Evolutionary conservation across 2,329 filamentous ascomycete genomes (phyloP).

Genomic region (Trichoderma sp.): DNA sequence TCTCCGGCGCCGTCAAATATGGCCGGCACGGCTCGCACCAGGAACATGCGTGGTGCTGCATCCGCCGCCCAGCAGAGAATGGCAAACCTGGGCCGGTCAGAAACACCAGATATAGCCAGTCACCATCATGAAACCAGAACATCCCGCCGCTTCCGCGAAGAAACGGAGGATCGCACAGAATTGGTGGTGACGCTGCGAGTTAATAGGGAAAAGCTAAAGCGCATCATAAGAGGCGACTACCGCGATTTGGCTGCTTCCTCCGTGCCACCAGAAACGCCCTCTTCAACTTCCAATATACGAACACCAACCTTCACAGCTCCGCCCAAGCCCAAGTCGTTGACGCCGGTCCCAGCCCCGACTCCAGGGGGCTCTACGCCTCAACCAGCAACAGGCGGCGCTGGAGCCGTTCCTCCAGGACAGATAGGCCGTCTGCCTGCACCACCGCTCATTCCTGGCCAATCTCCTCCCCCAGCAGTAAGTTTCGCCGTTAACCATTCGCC

Average conservation of each 20-base stretch:
- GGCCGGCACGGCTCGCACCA: conserved; percentile 76
- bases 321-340: conserved; percentile 36
- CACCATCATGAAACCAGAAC: conserved; percentile 72
- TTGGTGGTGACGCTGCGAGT: conserved; percentile 75
- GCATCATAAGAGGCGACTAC: conserved; percentile 56
- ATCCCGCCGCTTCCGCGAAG: conserved; percentile 66
- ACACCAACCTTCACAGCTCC: conserved; percentile 31
- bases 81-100: conserved; percentile 75
- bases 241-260: conserved; percentile 38
- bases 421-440: conserved; percentile 67
- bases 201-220: conserved; percentile 65
- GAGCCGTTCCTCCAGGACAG: conserved; percentile 49
- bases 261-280: conserved; percentile 34
- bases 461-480: conserved; percentile 60
- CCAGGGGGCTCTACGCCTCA: conserved; percentile 33
- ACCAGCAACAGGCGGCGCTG: conserved; percentile 28
- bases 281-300: conserved; percentile 30
- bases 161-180: conserved; percentile 70
- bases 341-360: conserved; percentile 33
- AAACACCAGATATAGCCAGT: conserved; percentile 75
- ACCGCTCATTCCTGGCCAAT: conserved; percentile 56
- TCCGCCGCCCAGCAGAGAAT: conserved; percentile 84
- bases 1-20: conserved; percentile 77
- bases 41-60: conserved; percentile 85
- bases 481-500: neutral